These are phyloP conservation scores for Herpetospermum pedunculosum DNA, from an alignment of 306 rosid genomes.

Conservation along the genomic window DNA sequence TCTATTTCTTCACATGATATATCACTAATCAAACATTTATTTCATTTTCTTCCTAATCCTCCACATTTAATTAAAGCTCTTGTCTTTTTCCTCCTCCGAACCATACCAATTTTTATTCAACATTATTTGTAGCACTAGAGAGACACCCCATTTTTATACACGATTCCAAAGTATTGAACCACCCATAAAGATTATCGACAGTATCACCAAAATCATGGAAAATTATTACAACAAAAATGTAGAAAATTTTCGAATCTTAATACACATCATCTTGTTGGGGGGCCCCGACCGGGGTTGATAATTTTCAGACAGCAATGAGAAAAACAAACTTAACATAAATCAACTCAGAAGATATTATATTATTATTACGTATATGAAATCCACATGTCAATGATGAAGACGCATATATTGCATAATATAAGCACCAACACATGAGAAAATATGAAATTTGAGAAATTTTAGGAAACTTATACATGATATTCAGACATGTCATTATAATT, in stretches of 20 bases:
- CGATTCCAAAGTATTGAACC: not conserved
- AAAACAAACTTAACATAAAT: not conserved
- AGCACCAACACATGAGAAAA: not conserved
- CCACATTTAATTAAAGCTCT: not conserved
- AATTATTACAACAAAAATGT: not conserved
- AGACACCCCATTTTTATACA: not conserved
- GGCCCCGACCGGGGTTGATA: not conserved
- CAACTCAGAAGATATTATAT: not conserved
- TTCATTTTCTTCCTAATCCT: no score
- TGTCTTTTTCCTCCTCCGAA: not conserved
- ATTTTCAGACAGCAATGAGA: not conserved
- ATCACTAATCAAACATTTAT: no score
- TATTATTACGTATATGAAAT: not conserved
- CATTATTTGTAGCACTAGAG: not conserved
- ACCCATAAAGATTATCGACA: not conserved
- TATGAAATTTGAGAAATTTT: not conserved
- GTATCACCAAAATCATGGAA: not conserved
- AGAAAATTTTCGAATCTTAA: not conserved
- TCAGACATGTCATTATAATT: not conserved
- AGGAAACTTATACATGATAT: not conserved
- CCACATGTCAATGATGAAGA: not conserved
- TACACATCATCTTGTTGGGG: not conserved
- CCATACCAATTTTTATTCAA: no score
- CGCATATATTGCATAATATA: not conserved
- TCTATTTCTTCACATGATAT: not conserved